Evolutionary conservation across 768 basidiomycete species (phyloP), one percentile per base, ranked within the genome.

Genomic region (Mycena albidolilacea): DNA sequence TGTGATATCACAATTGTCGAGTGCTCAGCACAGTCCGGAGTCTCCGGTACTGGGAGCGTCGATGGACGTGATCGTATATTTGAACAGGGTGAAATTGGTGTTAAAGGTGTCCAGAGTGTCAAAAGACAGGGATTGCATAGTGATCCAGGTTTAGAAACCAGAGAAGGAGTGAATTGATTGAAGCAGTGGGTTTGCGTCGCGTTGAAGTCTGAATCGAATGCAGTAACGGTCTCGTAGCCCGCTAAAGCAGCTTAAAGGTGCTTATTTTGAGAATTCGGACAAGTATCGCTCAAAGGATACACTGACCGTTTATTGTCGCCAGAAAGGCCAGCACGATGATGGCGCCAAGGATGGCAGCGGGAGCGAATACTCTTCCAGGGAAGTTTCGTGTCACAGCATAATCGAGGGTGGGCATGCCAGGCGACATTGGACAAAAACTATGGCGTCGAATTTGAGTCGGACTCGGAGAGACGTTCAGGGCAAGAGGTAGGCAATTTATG

Each of bases 211-310:
- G 72, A 71, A 39, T 75, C 55, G 68, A 81, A 79, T n/a, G 65
- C 74, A 21, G 76, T 76, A n/a, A 77, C 62, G 2, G 78, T 79
- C 46, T 81, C 80, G 35, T 82, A 81, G n/a, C 80, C 80, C 52
- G 76, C 76, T 58, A 79, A 54, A 5, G 76, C 77, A 43, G 77
- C 81, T 80, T 43, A 10, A 43, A 43, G 41, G 14, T 10, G 14
- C 30, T 30, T 30, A 7, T 43, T 7, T 43, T 7, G 41, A 43
- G 6, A 43, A 43, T 43, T 43, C 4, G 30, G 4, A 43, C 7
- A 43, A 43, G 14, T 14, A 43, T 30, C 8, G 41, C 14, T 43
- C 8, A 10, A 43, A 43, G 1, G 41, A 43, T 10, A 14, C 10
- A 43, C 41, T 14, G 9, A 43, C 41, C 8, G 41, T 43, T 43